Conservation (phyloP, 331 rosid species). For the Quercus phellos region DNA sequence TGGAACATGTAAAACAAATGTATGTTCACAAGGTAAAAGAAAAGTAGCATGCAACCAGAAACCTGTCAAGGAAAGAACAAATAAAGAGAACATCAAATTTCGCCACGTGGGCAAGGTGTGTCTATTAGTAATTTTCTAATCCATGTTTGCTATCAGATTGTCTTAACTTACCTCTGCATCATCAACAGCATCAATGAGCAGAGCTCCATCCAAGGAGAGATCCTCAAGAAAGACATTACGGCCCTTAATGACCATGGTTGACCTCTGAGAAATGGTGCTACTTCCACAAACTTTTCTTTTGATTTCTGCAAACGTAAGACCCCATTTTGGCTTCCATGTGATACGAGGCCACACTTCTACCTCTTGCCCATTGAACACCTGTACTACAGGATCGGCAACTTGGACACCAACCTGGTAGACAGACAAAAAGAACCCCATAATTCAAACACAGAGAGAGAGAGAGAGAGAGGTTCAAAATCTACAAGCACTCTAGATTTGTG, state of each 20-base stretch:
- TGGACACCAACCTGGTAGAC: slow-evolving; percentile 66
- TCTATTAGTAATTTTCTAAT: neutral
- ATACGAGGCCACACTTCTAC: slow-evolving; percentile 92
- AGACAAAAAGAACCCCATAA: slow-evolving; percentile 6
- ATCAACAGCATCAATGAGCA: slow-evolving; percentile 59
- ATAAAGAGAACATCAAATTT: neutral
- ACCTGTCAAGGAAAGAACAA: neutral
- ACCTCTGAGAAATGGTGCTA: slow-evolving; percentile 70
- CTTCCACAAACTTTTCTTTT: slow-evolving; percentile 66
- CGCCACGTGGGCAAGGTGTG: neutral
- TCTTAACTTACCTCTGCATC: slow-evolving; percentile 60
- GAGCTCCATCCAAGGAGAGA: slow-evolving; percentile 83
- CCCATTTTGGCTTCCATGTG: slow-evolving; percentile 97
- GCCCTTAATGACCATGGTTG: slow-evolving; percentile 75
- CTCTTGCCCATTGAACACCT: slow-evolving; percentile 79
- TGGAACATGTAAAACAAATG: neutral
- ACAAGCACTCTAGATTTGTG: neutral
- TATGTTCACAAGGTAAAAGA: neutral
- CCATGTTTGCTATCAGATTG: neutral
- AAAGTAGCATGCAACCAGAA: neutral
- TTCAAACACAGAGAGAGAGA: slow-evolving; percentile 4
- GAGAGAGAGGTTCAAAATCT: neutral
- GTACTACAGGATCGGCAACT: slow-evolving; percentile 67
- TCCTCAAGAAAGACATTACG: slow-evolving; percentile 46
- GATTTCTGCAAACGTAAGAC: slow-evolving; percentile 55